phyloP scores from a whole-genome alignment of 179 eudicot species.

The Silene noctiflora region DNA sequence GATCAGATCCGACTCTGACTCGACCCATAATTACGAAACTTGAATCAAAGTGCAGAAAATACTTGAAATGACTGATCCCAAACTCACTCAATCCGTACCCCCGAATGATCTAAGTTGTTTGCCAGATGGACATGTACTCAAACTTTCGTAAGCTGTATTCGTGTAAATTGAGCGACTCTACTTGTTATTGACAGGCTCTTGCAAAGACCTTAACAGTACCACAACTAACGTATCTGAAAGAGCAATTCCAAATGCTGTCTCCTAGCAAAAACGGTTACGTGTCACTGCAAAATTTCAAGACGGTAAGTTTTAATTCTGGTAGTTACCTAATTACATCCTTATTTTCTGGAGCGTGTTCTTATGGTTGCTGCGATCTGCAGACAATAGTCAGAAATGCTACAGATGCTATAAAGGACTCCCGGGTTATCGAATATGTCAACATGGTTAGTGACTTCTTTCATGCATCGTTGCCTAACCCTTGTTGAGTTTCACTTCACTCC shows the following conservation, averaged over 20 bases:
- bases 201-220: conserved; percentile 59
- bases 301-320: conserved; percentile 38
- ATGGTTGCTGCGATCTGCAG: conserved; percentile 42
- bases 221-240: conserved; percentile 54
- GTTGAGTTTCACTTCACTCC: not conserved
- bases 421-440: conserved; percentile 55
- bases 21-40: too few species aligned
- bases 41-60: too few species aligned
- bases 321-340: not conserved
- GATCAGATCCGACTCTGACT: too few species aligned
- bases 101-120: too few species aligned
- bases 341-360: not conserved
- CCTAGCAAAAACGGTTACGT: conserved; percentile 57
- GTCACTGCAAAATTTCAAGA: conserved; percentile 53
- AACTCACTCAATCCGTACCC: too few species aligned
- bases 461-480: not conserved
- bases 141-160: too few species aligned
- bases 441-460: conserved; percentile 43
- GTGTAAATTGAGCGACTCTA: not conserved
- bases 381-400: conserved; percentile 61
- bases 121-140: too few species aligned
- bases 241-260: conserved; percentile 59
- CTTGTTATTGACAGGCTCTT: conserved; percentile 45
- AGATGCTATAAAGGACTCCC: conserved; percentile 68
- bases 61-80: too few species aligned